Base-by-base conservation (phyloP, 306 rosid species). In the Glycine soja region DNA sequence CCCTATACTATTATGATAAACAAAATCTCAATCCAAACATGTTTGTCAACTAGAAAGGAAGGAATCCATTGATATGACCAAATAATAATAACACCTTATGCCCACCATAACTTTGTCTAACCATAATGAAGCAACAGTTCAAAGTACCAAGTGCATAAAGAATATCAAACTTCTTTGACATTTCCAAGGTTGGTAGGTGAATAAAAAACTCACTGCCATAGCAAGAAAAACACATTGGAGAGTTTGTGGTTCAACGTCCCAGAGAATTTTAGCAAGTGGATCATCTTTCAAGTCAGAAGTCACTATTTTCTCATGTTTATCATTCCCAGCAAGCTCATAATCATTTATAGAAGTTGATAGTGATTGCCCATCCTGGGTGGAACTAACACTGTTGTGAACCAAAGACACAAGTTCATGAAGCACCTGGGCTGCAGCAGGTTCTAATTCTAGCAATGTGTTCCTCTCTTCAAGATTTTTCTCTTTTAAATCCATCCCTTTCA, bases 331-430 rank as follows among this genome's bases (percentile, higher is more conserved):
- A 75, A 63, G 48, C 43, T 80, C 86, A 84, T 87, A 72, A 81
- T 84, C 93, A 82, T 78, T 79, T 77, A 51, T 64, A 52, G 90
- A 81, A 83, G 88, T 73, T 36, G 98, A 78, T 74, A 42, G 86
- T 69, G 80, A 53, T 52, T 74, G 81, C 82, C 78, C 81, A 77
- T 80, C 86, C 70, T 72, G 90, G 73, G 83, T 85, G 59, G 79
- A 47, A 19, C 84, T 86, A 50, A 92, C 78, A 16, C 80, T 79
- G 70, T 78, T 83, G 86, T 96, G 98, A 87, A 96, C 98, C 79
- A 92, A 68, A 78, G 95, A 89, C 85, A 93, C 84, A 77, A 96
- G 91, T 83, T 88, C 93, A 84, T 88, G 98, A 86, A 93, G 97
- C 89, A 91, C 92, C 88, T 83, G 94, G 75, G 78, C 80, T 51